Evolutionary conservation across 176 grass and related monocot genomes (phyloP).

Genomic region (Calamus simplicifolius): DNA sequence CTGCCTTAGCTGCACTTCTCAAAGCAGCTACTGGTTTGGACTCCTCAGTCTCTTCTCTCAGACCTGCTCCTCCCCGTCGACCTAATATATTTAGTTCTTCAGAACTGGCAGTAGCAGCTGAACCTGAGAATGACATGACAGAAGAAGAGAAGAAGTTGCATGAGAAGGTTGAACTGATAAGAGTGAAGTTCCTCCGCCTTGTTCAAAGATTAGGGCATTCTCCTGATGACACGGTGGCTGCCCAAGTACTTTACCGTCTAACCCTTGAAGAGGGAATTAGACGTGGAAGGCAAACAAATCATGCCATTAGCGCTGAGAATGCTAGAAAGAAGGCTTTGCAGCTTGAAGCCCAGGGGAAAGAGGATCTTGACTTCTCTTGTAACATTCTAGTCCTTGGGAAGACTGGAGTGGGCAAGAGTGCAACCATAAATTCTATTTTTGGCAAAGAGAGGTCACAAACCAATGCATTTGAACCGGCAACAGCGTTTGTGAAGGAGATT

Average conservation of each 20-base stretch:
- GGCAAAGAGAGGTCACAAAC: constrained; percentile 57
- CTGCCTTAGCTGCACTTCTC: constrained; percentile 41
- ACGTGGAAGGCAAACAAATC: constrained; percentile 34
- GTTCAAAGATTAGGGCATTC: constrained; percentile 56
- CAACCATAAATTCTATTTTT: constrained; percentile 88
- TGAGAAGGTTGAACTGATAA: constrained; percentile 46
- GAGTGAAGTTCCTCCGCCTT: constrained; percentile 63
- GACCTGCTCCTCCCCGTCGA: constrained; percentile 9
- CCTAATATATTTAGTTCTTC: constrained; percentile 6
- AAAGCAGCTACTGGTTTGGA: constrained; percentile 19
- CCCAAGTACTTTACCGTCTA: constrained; percentile 60
- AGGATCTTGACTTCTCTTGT: constrained; percentile 66
- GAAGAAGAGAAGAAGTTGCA: constrained; percentile 76
- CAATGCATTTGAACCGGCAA: constrained; percentile 59
- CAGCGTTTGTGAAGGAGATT: constrained; percentile 46
- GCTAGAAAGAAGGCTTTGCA: constrained; percentile 68
- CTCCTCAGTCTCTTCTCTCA: background rate
- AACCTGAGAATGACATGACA: constrained; percentile 40
- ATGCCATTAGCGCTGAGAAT: constrained; percentile 43
- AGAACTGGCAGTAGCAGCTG: constrained; percentile 24
- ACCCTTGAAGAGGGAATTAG: constrained; percentile 58
- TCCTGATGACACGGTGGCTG: constrained; percentile 42
- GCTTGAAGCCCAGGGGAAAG: constrained; percentile 49
- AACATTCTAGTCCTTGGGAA: constrained; percentile 89
- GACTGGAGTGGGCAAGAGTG: constrained; percentile 85